Conservation (phyloP, 139 green algal genomes). For the Raphidocelis subcapitata region DNA sequence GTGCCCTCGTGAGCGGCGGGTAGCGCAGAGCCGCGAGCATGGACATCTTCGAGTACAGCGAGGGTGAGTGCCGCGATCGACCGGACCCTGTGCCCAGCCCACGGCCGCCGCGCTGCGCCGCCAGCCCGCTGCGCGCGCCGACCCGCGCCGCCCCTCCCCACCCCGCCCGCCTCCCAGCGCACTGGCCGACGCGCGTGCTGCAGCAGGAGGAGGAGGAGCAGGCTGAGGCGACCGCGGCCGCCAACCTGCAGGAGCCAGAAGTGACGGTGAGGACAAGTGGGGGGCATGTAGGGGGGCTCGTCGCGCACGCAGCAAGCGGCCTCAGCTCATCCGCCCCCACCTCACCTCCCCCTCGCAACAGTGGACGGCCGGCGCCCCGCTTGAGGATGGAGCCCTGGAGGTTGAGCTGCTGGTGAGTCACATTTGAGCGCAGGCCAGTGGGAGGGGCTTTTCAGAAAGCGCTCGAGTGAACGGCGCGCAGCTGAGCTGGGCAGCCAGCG, state of each 20-base stretch:
- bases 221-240: background rate
- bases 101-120: background rate
- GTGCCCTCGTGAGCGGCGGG: too few species aligned
- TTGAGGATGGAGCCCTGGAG: background rate
- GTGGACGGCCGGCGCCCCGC: background rate
- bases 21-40: constrained; percentile 10
- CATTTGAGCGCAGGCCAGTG: too few species aligned
- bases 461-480: too few species aligned
- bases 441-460: too few species aligned
- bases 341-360: background rate
- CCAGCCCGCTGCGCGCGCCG: too few species aligned
- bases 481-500: background rate
- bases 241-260: constrained; percentile 4
- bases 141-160: background rate
- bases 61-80: constrained; percentile 15
- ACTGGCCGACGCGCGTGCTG: constrained; percentile 33
- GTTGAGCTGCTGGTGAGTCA: constrained; percentile 6
- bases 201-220: constrained; percentile 42
- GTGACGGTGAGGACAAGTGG: background rate
- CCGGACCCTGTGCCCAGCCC: background rate
- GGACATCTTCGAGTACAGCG: constrained; percentile 42
- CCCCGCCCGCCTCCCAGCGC: constrained; percentile 1
- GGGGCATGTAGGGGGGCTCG: too few species aligned
- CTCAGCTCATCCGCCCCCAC: background rate
- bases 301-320: background rate